These are phyloP conservation scores for Populus hybrid DNA, from an alignment of 441 rosid genomes.

Conservation along the genomic window DNA sequence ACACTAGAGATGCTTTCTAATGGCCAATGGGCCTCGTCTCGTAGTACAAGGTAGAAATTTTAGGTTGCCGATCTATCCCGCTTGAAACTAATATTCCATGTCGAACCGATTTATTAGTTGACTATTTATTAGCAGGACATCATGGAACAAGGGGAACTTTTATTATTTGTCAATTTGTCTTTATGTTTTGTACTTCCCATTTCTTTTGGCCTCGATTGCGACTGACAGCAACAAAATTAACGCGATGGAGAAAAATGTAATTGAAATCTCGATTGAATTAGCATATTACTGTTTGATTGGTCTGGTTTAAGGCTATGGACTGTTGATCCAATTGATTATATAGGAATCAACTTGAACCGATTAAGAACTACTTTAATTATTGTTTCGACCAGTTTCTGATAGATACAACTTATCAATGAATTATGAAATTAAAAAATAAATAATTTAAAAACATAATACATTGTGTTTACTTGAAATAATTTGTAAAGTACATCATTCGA, in stretches of 20 bases:
- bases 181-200: background rate
- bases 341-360: background rate
- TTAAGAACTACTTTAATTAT: no score
- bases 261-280: background rate
- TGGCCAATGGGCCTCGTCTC: background rate
- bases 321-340: background rate
- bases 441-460: no score
- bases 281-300: background rate
- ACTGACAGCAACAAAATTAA: background rate
- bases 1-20: background rate
- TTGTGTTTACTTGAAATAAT: no score
- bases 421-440: no score
- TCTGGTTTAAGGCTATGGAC: background rate
- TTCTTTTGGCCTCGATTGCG: background rate
- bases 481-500: no score
- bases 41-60: background rate
- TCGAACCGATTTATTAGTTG: background rate
- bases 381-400: background rate
- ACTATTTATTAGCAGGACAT: background rate
- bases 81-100: background rate
- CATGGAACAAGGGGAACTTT: background rate
- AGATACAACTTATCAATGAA: no score
- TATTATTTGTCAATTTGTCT: background rate
- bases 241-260: background rate
- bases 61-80: background rate